Evolutionary conservation across 116 monocot species (phyloP).

Genomic region (Papilionanthe hybrid): DNA sequence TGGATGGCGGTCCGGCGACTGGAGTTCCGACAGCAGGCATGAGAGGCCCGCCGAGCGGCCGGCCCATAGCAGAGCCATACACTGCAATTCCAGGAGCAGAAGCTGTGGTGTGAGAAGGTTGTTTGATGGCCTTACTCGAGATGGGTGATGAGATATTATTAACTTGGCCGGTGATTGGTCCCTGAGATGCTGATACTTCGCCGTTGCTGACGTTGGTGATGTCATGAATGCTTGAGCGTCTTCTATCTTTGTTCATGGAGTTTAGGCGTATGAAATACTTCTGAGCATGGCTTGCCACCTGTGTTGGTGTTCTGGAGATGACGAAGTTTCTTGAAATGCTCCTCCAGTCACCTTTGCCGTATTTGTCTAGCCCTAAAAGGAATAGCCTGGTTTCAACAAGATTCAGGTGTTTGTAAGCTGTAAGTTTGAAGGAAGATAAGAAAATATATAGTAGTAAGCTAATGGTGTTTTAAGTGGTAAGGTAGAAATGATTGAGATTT

Average conservation of each 20-base stretch:
- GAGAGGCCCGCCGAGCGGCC: conserved; percentile 10
- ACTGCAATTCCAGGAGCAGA: conserved; percentile 13
- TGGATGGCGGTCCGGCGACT: conserved; percentile 13
- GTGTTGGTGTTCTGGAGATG: conserved; percentile 23
- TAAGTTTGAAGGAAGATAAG: neutral
- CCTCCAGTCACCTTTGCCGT: conserved; percentile 28
- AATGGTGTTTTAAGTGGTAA: no score
- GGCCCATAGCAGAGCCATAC: conserved; percentile 13
- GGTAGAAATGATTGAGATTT: no score
- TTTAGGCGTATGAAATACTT: conserved; percentile 30
- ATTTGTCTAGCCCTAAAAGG: conserved; percentile 25
- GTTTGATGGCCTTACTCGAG: conserved; percentile 6
- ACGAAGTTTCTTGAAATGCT: conserved; percentile 33
- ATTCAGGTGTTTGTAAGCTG: neutral
- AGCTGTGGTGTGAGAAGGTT: neutral
- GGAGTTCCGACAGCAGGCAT: conserved; percentile 21
- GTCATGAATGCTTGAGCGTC: conserved; percentile 32
- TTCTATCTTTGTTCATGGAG: conserved; percentile 25
- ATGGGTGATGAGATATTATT: neutral
- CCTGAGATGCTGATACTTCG: conserved; percentile 12
- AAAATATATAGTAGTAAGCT: no score
- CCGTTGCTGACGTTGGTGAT: conserved; percentile 25
- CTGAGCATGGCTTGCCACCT: conserved; percentile 31
- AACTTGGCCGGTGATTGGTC: conserved; percentile 22
- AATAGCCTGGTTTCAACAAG: conserved; percentile 16